Conservation (phyloP, 1,139 yeast genomes). For the Blastobotrys buckinghamii region DNA sequence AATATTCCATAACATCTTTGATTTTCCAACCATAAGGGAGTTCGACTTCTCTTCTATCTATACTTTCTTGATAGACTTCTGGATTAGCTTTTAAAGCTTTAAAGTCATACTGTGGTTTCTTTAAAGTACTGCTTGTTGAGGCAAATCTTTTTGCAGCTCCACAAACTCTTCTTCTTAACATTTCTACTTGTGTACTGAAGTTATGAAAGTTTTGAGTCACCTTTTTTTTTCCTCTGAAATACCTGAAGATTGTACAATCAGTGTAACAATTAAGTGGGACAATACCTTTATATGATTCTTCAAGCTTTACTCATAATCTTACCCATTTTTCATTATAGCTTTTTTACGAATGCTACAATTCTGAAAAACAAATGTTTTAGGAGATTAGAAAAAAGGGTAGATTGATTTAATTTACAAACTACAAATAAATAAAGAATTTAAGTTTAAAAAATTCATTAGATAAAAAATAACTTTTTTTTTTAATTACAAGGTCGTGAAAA, state of each 20-base stretch:
- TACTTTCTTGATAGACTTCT: constrained; percentile 41
- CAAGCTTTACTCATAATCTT: too few species aligned
- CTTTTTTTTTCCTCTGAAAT: too few species aligned
- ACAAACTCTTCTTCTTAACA: background rate
- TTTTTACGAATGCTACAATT: too few species aligned
- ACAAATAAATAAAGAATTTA: background rate
- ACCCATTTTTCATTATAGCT: too few species aligned
- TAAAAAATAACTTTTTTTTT: background rate
- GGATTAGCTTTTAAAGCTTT: constrained; percentile 41
- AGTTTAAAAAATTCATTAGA: background rate
- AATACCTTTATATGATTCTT: too few species aligned
- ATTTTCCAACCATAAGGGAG: constrained; percentile 33
- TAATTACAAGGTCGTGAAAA: background rate
- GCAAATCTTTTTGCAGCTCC: background rate
- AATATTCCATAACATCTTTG: constrained; percentile 28
- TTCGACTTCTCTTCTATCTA: constrained; percentile 41
- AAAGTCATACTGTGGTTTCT: constrained; percentile 44
- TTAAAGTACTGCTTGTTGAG: constrained; percentile 17
- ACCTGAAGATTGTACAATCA: too few species aligned
- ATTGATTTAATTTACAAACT: too few species aligned
- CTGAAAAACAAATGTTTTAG: too few species aligned
- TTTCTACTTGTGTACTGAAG: too few species aligned
- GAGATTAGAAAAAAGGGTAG: too few species aligned
- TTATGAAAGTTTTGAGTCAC: too few species aligned
- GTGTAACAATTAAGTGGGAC: too few species aligned